Conservation (phyloP, 345 rosid genomes). For the Syzygium aromaticum region DNA sequence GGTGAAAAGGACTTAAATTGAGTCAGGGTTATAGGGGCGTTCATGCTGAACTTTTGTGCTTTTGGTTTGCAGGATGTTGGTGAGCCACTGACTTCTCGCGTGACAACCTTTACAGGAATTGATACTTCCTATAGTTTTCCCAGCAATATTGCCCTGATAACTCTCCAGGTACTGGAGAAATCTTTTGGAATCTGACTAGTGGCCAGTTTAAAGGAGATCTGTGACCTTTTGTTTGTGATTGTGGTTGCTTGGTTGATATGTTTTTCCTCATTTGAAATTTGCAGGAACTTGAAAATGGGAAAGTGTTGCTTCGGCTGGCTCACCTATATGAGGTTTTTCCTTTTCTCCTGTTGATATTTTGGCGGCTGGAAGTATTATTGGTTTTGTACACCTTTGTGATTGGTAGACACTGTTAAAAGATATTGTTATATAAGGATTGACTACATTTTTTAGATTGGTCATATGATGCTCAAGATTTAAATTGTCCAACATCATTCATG, state of each 20-base stretch:
- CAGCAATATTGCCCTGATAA: constrained; percentile 61
- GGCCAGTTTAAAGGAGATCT: neutral
- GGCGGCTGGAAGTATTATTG: neutral
- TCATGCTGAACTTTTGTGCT: neutral
- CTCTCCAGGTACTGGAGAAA: constrained; percentile 59
- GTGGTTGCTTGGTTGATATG: neutral
- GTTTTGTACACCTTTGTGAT: neutral
- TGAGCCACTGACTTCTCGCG: constrained; percentile 43
- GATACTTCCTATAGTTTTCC: constrained; percentile 75
- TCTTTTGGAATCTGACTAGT: neutral
- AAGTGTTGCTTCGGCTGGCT: constrained; percentile 80
- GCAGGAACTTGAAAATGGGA: constrained; percentile 75
- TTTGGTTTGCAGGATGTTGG: constrained; percentile 49
- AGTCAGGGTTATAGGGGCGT: neutral
- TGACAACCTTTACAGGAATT: constrained; percentile 50
- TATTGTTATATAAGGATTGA: neutral
- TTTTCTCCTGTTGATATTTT: constrained; percentile 4
- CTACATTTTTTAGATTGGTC: neutral
- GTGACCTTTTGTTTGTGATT: neutral
- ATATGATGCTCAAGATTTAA: neutral
- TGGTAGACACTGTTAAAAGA: neutral
- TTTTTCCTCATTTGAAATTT: neutral
- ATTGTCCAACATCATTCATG: neutral
- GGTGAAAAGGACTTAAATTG: constrained; percentile 25
- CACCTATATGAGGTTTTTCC: constrained; percentile 71